Evolutionary conservation across 2,329 filamentous ascomycete genomes (phyloP), one percentile per base, ranked within the genome.

Genomic region (Huntiella decipiens): DNA sequence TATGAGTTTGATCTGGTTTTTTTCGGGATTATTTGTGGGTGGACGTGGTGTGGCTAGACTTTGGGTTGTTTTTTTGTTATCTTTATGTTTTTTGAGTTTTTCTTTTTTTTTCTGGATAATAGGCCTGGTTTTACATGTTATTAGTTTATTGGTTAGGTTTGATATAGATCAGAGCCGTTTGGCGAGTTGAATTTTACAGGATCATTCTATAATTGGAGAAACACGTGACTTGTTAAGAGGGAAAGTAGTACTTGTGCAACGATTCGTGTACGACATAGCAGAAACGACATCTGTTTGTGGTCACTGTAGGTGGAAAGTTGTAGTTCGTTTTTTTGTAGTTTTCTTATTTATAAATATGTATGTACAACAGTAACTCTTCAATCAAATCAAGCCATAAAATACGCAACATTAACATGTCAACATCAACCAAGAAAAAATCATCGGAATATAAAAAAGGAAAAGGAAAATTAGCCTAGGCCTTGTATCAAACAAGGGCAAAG

Each of bases 71-170:
- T 28, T 28, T 28, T 8, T 28, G 22, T 28, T 7, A 28, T 28
- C 22, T 28, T 28, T 28, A 28, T 2, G 22, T 28, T 28, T 22
- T 34, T 44, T 47, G 17, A 38, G 38, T 28, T 43, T 48, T 43
- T 40, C 43, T 35, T 41, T 17, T 47, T 4, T 39, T 31, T 47
- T 4, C 32, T 28, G 43, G 41, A 38, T 31, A 22, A 8, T 47
- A 13, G 19, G 13, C 11, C 13, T 33, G 17, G 4, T 13, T 22
- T 36, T 6, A 13, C 17, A 38, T 28, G 33, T 16, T 48, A 45
- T 36, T n/a, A n/a, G 16, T 12, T 39, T 40, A 39, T 43, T 31
- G 38, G 15, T 35, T 38, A 13, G 11, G 16, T 33, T 31, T 31
- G 3, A 15, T 44, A 35, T 34, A 28, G 22, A 28, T 28, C 22